Conservation (phyloP, 495 filamentous ascomycete species). For the Elasticomyces elasticus region DNA sequence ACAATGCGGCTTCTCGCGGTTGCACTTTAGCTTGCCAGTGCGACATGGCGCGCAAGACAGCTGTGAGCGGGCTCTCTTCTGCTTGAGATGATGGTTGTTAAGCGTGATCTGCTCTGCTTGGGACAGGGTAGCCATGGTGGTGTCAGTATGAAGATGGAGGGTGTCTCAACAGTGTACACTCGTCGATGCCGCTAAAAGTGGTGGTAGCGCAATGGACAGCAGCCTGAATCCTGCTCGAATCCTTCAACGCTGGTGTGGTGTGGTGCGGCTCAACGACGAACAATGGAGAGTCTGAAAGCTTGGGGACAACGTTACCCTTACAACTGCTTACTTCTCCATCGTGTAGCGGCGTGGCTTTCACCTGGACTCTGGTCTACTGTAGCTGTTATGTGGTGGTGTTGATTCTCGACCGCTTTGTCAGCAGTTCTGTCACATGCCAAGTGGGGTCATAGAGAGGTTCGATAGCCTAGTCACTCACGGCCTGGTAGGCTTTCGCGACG, state of each 20-base stretch:
- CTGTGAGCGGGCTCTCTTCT: conserved; percentile 30
- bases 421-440: no score
- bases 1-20: conserved; percentile 29
- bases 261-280: neutral
- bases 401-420: no score
- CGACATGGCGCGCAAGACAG: conserved; percentile 30
- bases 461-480: no score
- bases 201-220: neutral
- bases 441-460: no score
- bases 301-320: neutral
- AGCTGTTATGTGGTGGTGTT: no score
- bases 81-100: conserved; percentile 12
- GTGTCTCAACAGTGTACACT: neutral
- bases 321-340: neutral
- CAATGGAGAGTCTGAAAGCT: neutral
- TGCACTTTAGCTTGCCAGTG: conserved; percentile 33
- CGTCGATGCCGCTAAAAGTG: neutral
- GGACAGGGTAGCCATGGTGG: neutral
- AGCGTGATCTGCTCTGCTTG: neutral
- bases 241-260: neutral
- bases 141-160: no score
- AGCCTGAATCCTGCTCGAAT: neutral
- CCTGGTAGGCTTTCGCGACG: no score
- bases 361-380: no score
- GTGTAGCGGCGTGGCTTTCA: no score